phyloP scores from a whole-genome alignment of 2,329 filamentous ascomycete genomes.

The Stachybotrys chlorohalonatus region DNA sequence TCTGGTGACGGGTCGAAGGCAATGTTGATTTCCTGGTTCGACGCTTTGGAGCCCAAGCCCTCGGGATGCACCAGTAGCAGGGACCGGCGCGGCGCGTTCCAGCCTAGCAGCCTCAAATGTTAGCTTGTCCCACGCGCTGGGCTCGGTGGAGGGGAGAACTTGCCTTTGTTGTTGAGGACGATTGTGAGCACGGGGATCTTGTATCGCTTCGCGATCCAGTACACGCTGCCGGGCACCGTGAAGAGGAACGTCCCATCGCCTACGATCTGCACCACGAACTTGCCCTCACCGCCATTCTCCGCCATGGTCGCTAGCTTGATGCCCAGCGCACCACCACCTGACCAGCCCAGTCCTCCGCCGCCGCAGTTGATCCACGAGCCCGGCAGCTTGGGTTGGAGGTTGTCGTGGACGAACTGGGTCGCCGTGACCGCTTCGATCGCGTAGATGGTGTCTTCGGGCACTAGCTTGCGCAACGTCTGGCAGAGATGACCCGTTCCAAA shows the following conservation, averaged over 20 bases:
- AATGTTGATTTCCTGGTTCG: conserved; percentile 50
- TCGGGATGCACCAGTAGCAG: conserved; percentile 46
- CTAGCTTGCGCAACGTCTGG: conserved; percentile 9
- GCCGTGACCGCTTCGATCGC: conserved; percentile 68
- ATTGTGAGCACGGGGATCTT: conserved; percentile 36
- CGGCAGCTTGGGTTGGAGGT: conserved; percentile 55
- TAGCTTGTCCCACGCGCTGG: not conserved
- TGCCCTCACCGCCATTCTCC: conserved; percentile 25
- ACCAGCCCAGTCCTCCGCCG: conserved; percentile 68
- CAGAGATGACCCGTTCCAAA: conserved; percentile 8
- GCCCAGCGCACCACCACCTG: conserved; percentile 62
- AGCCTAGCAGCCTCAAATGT: conserved; percentile 22
- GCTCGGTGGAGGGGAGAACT: not conserved
- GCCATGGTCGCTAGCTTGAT: conserved; percentile 55
- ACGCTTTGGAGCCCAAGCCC: conserved; percentile 38
- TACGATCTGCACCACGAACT: conserved; percentile 36
- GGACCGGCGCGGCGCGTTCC: conserved; percentile 48
- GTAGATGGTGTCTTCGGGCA: conserved; percentile 47
- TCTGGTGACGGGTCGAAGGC: conserved; percentile 46
- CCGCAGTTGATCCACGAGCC: conserved; percentile 72
- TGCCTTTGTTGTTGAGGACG: conserved; percentile 38
- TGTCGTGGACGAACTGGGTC: conserved; percentile 53
- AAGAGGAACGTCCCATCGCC: conserved; percentile 41
- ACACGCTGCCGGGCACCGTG: conserved; percentile 34
- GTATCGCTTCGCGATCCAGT: conserved; percentile 38